Conservation (phyloP, 192 early-diverging fungal species). For the Phycomyces blakesleeanus region DNA sequence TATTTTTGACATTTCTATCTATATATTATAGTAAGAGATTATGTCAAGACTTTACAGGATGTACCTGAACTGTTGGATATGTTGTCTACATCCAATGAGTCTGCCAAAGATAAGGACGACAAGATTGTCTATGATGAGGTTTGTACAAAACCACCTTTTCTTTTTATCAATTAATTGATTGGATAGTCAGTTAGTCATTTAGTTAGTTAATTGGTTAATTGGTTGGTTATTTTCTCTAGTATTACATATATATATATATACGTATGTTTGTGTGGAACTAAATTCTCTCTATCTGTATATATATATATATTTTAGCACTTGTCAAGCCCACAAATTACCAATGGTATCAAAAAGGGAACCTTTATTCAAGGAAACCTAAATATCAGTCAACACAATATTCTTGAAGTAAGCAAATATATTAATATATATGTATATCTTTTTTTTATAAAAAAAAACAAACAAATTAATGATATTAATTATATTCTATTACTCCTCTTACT, state of each 20-base stretch:
- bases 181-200: no score
- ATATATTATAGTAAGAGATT: slow-evolving; percentile 63
- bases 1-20: neutral
- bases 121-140: slow-evolving; percentile 66
- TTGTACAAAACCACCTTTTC: no score
- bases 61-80: slow-evolving; percentile 91
- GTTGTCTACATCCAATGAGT: slow-evolving; percentile 58
- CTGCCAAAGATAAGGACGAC: slow-evolving; percentile 46
- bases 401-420: slow-evolving; percentile 53
- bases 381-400: slow-evolving; percentile 84
- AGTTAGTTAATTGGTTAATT: no score
- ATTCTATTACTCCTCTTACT: no score
- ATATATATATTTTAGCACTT: slow-evolving; percentile 58
- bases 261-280: no score
- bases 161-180: no score
- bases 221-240: no score
- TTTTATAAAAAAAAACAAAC: no score
- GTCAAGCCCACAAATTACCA: slow-evolving; percentile 69
- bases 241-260: no score
- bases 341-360: slow-evolving; percentile 78
- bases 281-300: no score
- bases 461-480: no score
- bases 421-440: neutral
- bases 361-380: slow-evolving; percentile 79
- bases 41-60: slow-evolving; percentile 66